Base-by-base conservation (phyloP, 2,329 filamentous ascomycete genomes). In the Torrubiella hemipterigena region DNA sequence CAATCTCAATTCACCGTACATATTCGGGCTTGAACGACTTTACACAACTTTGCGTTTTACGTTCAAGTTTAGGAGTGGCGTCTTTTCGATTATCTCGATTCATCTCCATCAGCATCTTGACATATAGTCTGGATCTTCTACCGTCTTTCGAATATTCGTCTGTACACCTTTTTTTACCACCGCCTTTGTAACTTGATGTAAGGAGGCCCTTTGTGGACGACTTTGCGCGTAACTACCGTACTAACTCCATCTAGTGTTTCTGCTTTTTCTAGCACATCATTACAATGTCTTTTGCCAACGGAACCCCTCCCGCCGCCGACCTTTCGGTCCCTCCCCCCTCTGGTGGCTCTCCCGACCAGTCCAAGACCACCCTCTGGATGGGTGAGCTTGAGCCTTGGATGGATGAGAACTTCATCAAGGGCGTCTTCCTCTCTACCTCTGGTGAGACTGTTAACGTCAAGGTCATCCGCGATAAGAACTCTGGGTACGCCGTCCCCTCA, bases 401-500 rank as follows among this genome's bases (percentile, higher is more conserved):
- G 63, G 91, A 98, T 48, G 91, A 98, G 66, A 93, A 89, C 61
- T 98, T 96, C 58, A 83, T 98, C 52, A 87, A 93, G 61, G 91
- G 82, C 46, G 77, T 96, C 27, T 96, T 85, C 72, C 52, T 66
- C 41, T 93, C 85, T 50, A 77, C 87, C 48, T 82, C 94, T 64
- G 86, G 82, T 45, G 91, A 96, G 61, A 77, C 77, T 41, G 91
- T 98, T 48, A 95, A 95, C 48, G 91, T 98, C 47, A 98, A 98
- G 74, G 94, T 98, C 72, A 98, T 98, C 50, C 84, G 91, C 43
- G 91, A 98, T 66, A 95, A 95, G 62, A 94, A 94, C 59, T 95
- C 89, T 53, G 91, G 89, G 86, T 94, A 59, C 33, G 65, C 47
- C n/a, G n/a, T n/a, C n/a, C n/a, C n/a, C n/a, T n/a, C n/a, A n/a